phyloP scores from a whole-genome alignment of 225 moss, liverwort and hornwort species.

The Sphagnum tenellum region DNA sequence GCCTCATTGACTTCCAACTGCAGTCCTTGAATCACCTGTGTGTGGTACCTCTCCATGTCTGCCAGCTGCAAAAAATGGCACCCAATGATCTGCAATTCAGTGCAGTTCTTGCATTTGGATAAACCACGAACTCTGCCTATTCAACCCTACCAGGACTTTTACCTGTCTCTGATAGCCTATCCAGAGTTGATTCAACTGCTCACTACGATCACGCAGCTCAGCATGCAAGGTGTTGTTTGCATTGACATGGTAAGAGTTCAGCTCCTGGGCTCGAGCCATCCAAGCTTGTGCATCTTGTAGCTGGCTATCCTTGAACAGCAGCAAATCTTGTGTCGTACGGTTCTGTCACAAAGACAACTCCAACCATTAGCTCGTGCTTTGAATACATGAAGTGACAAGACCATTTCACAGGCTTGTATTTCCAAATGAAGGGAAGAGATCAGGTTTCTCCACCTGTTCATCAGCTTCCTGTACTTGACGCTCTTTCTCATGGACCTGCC shows the following conservation, averaged over 20 bases:
- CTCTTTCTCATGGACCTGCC: conserved; percentile 74
- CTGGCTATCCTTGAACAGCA: conserved; percentile 76
- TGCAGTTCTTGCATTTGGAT: background rate
- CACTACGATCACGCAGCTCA: conserved; percentile 85
- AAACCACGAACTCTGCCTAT: background rate
- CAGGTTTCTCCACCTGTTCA: conserved; percentile 52
- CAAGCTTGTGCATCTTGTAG: conserved; percentile 85
- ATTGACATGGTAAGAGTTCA: conserved; percentile 77
- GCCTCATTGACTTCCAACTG: conserved; percentile 73
- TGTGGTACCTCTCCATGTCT: conserved; percentile 82
- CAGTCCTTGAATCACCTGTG: conserved; percentile 66
- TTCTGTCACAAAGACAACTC: conserved; percentile 33
- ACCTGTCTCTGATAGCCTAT: conserved; percentile 92
- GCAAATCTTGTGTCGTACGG: conserved; percentile 60
- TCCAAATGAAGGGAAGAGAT: too few relatives aligned
- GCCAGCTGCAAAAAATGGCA: conserved; percentile 42
- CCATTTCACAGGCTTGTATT: background rate
- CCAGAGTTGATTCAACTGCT: conserved; percentile 92
- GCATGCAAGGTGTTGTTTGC: conserved; percentile 68
- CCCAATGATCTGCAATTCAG: too few relatives aligned
- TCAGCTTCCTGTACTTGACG: conserved; percentile 66
- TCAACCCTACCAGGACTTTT: background rate
- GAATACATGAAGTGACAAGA: background rate
- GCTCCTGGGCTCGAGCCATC: conserved; percentile 89
- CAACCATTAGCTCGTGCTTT: background rate